A percentile compares a stretch with the other conserved stretches of the same genome.
phyloP scores from a whole-genome alignment of 179 eudicot species.

The Spinacia oleracea region DNA sequence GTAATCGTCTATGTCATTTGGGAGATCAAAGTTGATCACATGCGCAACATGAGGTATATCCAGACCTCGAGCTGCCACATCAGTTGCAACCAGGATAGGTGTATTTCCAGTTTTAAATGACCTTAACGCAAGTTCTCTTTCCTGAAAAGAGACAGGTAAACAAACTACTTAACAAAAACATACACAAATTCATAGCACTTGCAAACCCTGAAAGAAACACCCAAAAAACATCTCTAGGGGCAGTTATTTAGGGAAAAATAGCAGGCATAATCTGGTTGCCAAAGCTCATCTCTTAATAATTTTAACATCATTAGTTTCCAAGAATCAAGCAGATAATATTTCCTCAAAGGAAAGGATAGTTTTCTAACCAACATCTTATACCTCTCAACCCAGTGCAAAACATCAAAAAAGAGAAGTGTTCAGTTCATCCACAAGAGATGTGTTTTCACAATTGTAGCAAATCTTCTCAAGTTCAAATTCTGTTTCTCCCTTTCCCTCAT shows the following conservation, averaged over 20 bases:
- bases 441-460: too few species aligned
- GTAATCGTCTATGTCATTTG: slow-evolving; percentile 92
- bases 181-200: not conserved
- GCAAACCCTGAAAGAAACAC: not conserved
- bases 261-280: too few species aligned
- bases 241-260: not conserved
- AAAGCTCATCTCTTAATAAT: not conserved
- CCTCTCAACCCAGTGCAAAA: not conserved
- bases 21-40: slow-evolving; percentile 94
- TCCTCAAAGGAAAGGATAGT: not conserved
- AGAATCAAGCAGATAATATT: not conserved
- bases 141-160: slow-evolving; percentile 45
- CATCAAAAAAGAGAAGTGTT: not conserved
- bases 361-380: not conserved
- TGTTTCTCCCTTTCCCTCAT: too few species aligned
- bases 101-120: slow-evolving; percentile 90
- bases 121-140: slow-evolving; percentile 81
- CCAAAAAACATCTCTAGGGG: not conserved
- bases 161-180: not conserved
- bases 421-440: too few species aligned
- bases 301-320: not conserved
- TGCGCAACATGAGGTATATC: slow-evolving; percentile 97
- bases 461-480: too few species aligned
- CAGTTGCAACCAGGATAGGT: slow-evolving; percentile 96
- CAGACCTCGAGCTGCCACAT: slow-evolving; percentile 98